Conservation (phyloP, 2,329 filamentous ascomycete species). For the Beauveria medogensis region DNA sequence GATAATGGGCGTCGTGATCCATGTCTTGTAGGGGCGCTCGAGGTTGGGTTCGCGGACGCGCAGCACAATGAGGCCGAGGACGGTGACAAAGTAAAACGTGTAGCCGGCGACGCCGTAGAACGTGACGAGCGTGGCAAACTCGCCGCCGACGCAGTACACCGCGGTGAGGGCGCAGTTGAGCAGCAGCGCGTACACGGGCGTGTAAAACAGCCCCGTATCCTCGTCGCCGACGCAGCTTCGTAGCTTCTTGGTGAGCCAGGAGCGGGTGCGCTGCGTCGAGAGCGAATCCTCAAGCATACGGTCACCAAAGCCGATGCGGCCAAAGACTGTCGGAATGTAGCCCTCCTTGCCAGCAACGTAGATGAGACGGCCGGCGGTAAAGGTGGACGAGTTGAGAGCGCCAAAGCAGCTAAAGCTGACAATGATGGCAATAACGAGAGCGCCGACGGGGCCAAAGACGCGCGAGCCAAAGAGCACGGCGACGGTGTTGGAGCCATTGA, state of each 20-base stretch:
- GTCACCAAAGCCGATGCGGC: slow-evolving; percentile 64
- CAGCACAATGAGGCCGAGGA: slow-evolving; percentile 85
- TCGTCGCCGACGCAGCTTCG: slow-evolving; percentile 64
- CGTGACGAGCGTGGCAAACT: slow-evolving; percentile 85
- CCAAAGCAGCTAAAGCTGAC: slow-evolving; percentile 91
- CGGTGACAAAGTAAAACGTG: slow-evolving; percentile 93
- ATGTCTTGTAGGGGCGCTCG: slow-evolving; percentile 87
- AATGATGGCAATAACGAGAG: slow-evolving; percentile 76
- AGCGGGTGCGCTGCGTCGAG: slow-evolving; percentile 39
- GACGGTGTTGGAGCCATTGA: slow-evolving; percentile 89
- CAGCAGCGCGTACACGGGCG: slow-evolving; percentile 83
- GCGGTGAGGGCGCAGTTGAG: slow-evolving; percentile 70
- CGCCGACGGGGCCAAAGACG: slow-evolving; percentile 79
- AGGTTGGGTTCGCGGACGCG: slow-evolving; percentile 79
- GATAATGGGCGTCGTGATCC: slow-evolving; percentile 94
- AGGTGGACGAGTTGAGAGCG: slow-evolving; percentile 86
- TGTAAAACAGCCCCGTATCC: slow-evolving; percentile 77
- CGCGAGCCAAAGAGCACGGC: slow-evolving; percentile 86
- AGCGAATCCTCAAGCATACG: slow-evolving; percentile 29
- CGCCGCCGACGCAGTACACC: slow-evolving; percentile 75
- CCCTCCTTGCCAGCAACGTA: slow-evolving; percentile 95
- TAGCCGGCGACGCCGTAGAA: slow-evolving; percentile 98
- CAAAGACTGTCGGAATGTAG: slow-evolving; percentile 78
- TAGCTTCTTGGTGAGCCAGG: slow-evolving; percentile 51
- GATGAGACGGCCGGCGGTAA: slow-evolving; percentile 84